Evolutionary conservation across 2,329 filamentous ascomycete genomes (phyloP).

Genomic region (Colletotrichum zoysiae): DNA sequence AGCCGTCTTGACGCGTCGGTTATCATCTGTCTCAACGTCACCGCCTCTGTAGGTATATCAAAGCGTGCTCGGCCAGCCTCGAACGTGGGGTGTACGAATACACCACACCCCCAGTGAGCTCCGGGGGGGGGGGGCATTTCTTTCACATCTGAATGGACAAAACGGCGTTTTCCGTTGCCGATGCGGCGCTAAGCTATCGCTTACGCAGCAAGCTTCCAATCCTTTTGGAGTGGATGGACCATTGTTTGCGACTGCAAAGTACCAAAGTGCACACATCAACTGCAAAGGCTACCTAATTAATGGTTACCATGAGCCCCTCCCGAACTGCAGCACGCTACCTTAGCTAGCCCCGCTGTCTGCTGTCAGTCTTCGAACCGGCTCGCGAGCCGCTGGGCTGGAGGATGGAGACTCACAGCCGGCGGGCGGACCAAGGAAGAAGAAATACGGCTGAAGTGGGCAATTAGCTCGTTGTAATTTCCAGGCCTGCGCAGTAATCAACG

Average conservation of each 20-base stretch:
- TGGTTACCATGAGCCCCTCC: conserved; percentile 3
- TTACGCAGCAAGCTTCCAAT: conserved; percentile 28
- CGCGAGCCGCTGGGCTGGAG: conserved; percentile 31
- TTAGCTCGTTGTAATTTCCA: conserved; percentile 20
- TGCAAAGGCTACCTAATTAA: conserved; percentile 3
- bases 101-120: background rate
- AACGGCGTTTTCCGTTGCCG: conserved; percentile 27
- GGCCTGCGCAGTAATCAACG: background rate
- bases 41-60: background rate
- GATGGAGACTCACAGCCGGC: conserved; percentile 4
- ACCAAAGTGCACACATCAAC: background rate
- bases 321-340: conserved; percentile 24
- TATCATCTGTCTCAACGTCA: conserved; percentile 2
- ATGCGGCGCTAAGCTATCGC: conserved; percentile 20
- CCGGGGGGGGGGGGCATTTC: background rate
- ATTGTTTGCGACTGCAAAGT: conserved; percentile 17
- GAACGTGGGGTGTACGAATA: background rate
- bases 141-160: background rate
- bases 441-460: conserved; percentile 13
- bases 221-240: conserved; percentile 9
- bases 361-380: conserved; percentile 41
- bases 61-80: background rate
- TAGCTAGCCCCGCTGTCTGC: conserved; percentile 31
- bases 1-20: background rate
- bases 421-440: conserved; percentile 9